These are phyloP conservation scores for Abelmoschus esculentus DNA, from an alignment of 345 rosid species.

Conservation along the genomic window DNA sequence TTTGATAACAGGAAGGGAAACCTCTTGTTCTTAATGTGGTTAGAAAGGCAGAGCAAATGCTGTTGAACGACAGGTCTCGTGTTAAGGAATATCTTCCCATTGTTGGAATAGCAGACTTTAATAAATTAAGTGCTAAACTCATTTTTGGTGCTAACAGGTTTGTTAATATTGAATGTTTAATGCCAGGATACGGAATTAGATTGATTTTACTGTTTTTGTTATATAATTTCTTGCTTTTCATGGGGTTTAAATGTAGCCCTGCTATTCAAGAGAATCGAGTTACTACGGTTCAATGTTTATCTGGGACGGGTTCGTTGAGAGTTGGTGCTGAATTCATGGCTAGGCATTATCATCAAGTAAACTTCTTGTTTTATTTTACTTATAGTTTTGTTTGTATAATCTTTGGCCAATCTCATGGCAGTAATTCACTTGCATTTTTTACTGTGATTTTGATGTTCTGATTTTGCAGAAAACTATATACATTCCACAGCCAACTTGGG, in stretches of 20 bases:
- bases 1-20: conserved; percentile 66
- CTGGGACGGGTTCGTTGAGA: conserved; percentile 94
- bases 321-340: conserved; percentile 95
- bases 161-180: not conserved
- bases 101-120: conserved; percentile 80
- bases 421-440: conserved; percentile 5
- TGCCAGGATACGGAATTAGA: not conserved
- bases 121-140: conserved; percentile 86
- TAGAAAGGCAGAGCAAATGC: conserved; percentile 68
- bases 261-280: conserved; percentile 66
- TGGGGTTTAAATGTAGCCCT: conserved; percentile 39
- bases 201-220: not conserved
- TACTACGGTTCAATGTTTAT: conserved; percentile 83
- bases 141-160: conserved; percentile 84
- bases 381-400: not conserved
- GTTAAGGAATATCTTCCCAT: conserved; percentile 94
- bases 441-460: conserved; percentile 1
- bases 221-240: not conserved
- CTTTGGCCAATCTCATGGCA: not conserved
- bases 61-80: conserved; percentile 76
- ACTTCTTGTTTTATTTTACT: conserved; percentile 7
- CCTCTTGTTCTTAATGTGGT: conserved; percentile 82
- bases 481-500: conserved; percentile 98
- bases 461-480: conserved; percentile 60
- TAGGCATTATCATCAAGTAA: conserved; percentile 64